Evolutionary conservation across 2,329 filamentous ascomycete species (phyloP), one percentile per base, ranked within the genome.

Genomic region (Fusarium incarnatum): DNA sequence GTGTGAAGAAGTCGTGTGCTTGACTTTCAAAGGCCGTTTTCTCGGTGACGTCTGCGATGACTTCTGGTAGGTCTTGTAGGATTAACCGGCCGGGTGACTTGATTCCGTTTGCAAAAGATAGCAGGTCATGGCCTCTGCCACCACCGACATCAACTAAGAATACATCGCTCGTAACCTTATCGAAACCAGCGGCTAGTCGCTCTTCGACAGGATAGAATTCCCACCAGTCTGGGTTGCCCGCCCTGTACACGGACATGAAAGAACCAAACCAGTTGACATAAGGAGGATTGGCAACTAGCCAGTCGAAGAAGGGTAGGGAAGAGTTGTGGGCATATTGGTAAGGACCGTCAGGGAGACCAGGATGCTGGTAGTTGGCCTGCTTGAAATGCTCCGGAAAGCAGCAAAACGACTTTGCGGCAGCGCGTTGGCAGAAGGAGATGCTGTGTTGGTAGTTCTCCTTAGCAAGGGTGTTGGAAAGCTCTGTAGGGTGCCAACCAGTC

Each of bases 51-150:
- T 49, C 59, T 10, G 61, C 60, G 8, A 67, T 67, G 10, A 73
- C 59, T 28, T 71, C 68, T 12, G 63, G 61, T 8, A 75, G 47
- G 9, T 77, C 72, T 27, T 76, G 64, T 1, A 77, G 28, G 22
- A 76, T 37, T 28, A 63, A 22, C 23, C 47, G 46, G 25, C 64
- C 47, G 12, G 54, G 50, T 15, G 22, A 22, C 45, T 59, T 9
- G 6, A 57, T 27, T 10, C 62, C 50, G 27, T 27, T 41, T 4
- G 41, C 48, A 20, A 77, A 74, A 0, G 67, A 64, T n/a, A 54
- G 60, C 9, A 75, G 48, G 6, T 67, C 68, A 25, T 75, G 73
- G 3, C 71, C 71, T 16, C 60, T 20, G 28, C 68, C 61, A 25
- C 71, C 68, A 7, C 71, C 66, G 10, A 73, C 62, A 40, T 72